A percentile compares a stretch with the other conserved stretches of the same genome.
phyloP scores from a whole-genome alignment of 2,329 filamentous ascomycete species.

The Aspergillus awamori region DNA sequence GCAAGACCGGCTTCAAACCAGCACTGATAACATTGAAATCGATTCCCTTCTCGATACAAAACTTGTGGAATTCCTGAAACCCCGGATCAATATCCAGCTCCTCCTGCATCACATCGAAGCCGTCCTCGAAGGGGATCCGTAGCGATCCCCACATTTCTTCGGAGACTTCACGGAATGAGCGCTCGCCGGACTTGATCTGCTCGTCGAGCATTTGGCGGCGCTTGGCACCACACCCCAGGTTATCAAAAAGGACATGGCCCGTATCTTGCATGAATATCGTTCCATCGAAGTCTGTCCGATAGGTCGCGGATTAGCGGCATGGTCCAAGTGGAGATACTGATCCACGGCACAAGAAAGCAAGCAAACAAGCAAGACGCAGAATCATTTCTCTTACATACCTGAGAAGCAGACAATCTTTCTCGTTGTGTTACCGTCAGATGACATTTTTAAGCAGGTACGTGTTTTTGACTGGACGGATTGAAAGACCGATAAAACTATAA shows the following conservation, averaged over 20 bases:
- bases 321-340: background rate
- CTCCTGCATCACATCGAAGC: slow-evolving; percentile 66
- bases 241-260: slow-evolving; percentile 69
- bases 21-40: slow-evolving; percentile 72
- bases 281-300: slow-evolving; percentile 64
- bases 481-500: background rate
- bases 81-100: slow-evolving; percentile 65
- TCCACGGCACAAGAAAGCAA: too few relatives aligned
- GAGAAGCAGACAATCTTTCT: slow-evolving; percentile 52
- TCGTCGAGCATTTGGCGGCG: slow-evolving; percentile 61
- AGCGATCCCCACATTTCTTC: slow-evolving; percentile 73
- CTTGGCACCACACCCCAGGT: slow-evolving; percentile 63
- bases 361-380: too few relatives aligned
- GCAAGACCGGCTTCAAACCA: slow-evolving; percentile 65
- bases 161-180: slow-evolving; percentile 69
- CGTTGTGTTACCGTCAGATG: slow-evolving; percentile 26
- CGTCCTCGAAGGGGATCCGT: slow-evolving; percentile 67
- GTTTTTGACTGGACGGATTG: background rate
- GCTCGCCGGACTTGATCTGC: slow-evolving; percentile 66
- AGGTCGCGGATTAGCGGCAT: slow-evolving; percentile 14
- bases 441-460: background rate
- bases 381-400: slow-evolving; percentile 32
- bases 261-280: slow-evolving; percentile 74
- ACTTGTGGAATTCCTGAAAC: slow-evolving; percentile 66
- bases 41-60: slow-evolving; percentile 64